Percentiles rank a stretch among this genome's conserved stretches.
Conservation (phyloP, 108 stramenopile genomes). For the Cyclostephanos invisitatus region DNA sequence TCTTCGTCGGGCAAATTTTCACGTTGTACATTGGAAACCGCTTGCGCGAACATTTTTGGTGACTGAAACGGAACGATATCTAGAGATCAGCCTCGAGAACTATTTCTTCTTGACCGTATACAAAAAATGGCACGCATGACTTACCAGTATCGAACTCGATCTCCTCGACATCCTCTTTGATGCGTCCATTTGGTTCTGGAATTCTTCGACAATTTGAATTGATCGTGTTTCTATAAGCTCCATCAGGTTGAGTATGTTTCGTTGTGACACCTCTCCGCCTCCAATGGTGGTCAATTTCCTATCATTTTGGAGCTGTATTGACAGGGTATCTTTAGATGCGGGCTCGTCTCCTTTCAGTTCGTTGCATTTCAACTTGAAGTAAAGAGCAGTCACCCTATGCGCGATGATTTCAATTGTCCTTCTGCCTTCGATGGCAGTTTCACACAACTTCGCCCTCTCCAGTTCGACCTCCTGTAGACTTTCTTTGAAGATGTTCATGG, state of each 20-base stretch:
- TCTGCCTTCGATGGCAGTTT: slow-evolving; percentile 45
- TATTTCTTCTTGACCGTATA: background rate
- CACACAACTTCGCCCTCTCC: slow-evolving; percentile 49
- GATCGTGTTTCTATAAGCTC: slow-evolving; percentile 68
- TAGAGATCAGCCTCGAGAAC: background rate
- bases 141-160: slow-evolving; percentile 40
- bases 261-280: slow-evolving; percentile 64
- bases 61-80: slow-evolving; percentile 2
- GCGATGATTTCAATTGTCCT: slow-evolving; percentile 61
- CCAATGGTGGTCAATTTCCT: slow-evolving; percentile 51
- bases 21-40: slow-evolving; percentile 28
- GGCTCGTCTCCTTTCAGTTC: slow-evolving; percentile 38
- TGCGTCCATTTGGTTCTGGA: slow-evolving; percentile 13
- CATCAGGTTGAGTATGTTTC: slow-evolving; percentile 73
- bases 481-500: slow-evolving; percentile 51
- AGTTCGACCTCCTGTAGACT: slow-evolving; percentile 48
- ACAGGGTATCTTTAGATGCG: slow-evolving; percentile 13
- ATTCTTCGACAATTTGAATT: slow-evolving; percentile 59
- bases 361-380: slow-evolving; percentile 77
- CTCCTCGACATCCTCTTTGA: slow-evolving; percentile 25
- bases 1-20: slow-evolving; percentile 7
- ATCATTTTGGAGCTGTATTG: slow-evolving; percentile 33
- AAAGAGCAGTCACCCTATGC: slow-evolving; percentile 61
- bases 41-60: slow-evolving; percentile 42
- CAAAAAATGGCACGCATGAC: slow-evolving; percentile 7